Conservation (phyloP, 805 yeast species). For the Metschnikowia chrysomelidarum region DNA sequence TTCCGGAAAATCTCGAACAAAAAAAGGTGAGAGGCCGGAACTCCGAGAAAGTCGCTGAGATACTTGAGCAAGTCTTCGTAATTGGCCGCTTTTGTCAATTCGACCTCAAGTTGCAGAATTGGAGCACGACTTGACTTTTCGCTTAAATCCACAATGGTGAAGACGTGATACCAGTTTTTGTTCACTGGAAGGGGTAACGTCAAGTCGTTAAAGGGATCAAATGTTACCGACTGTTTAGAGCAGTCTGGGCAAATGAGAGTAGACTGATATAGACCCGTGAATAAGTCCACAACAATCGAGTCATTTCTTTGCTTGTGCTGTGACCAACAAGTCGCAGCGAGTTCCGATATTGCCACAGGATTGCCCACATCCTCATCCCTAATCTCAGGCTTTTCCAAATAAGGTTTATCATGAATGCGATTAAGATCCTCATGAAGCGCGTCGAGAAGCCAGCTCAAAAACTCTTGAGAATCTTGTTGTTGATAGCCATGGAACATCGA, state of each 20-base stretch:
- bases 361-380: slow-evolving; percentile 59
- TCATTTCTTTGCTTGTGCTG: slow-evolving; percentile 79
- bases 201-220: slow-evolving; percentile 90
- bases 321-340: slow-evolving; percentile 79
- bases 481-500: slow-evolving; percentile 75
- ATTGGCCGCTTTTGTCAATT: slow-evolving; percentile 62
- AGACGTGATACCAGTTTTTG: slow-evolving; percentile 65
- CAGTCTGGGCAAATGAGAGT: slow-evolving; percentile 88
- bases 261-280: slow-evolving; percentile 88
- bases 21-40: slow-evolving; percentile 26
- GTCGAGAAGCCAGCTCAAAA: slow-evolving; percentile 81
- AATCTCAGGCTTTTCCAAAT: slow-evolving; percentile 83
- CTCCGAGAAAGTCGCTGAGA: slow-evolving; percentile 48
- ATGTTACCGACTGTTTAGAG: slow-evolving; percentile 74
- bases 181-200: slow-evolving; percentile 85
- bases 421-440: slow-evolving; percentile 92
- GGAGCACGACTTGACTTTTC: slow-evolving; percentile 38
- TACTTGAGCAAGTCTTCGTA: slow-evolving; percentile 62
- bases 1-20: slow-evolving; percentile 52
- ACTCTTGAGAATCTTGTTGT: slow-evolving; percentile 95
- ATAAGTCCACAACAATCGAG: slow-evolving; percentile 79
- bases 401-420: slow-evolving; percentile 78
- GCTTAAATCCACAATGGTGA: slow-evolving; percentile 58
- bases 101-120: slow-evolving; percentile 59
- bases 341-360: slow-evolving; percentile 47